Conservation (phyloP, 805 yeast genomes). For the Saturnispora ahearnii region DNA sequence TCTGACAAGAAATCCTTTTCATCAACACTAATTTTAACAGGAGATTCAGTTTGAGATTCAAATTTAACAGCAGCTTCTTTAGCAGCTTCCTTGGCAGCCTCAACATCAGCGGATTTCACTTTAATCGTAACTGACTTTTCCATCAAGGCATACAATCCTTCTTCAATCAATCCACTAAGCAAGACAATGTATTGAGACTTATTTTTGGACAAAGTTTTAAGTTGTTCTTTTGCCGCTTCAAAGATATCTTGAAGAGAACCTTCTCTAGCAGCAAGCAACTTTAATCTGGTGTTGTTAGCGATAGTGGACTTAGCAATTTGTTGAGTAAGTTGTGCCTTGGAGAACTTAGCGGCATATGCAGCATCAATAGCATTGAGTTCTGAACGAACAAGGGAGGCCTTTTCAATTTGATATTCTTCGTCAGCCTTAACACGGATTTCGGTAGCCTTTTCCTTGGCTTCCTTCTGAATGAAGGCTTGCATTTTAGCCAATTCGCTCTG, state of each 20-base stretch:
- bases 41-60: constrained; percentile 50
- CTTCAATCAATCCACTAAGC: constrained; percentile 71
- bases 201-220: constrained; percentile 50
- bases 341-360: constrained; percentile 68
- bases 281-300: constrained; percentile 90
- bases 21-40: constrained; percentile 47
- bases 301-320: constrained; percentile 94
- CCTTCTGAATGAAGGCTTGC: constrained; percentile 98
- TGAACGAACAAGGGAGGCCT: constrained; percentile 86
- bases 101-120: constrained; percentile 60
- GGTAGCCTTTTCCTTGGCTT: constrained; percentile 97
- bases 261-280: constrained; percentile 80
- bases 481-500: constrained; percentile 92
- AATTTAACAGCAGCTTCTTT: constrained; percentile 55
- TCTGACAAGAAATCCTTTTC: constrained; percentile 51
- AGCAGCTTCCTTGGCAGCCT: constrained; percentile 50
- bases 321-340: constrained; percentile 87
- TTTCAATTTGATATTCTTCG: constrained; percentile 97
- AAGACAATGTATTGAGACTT: constrained; percentile 55
- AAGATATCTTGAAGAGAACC: constrained; percentile 68
- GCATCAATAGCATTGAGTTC: constrained; percentile 86
- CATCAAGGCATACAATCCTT: constrained; percentile 61
- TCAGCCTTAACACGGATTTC: constrained; percentile 94
- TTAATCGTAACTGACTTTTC: constrained; percentile 58
- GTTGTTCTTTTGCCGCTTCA: constrained; percentile 53